A percentile compares a stretch with the other conserved stretches of the same genome.
Evolutionary conservation across 2,329 filamentous ascomycete species (phyloP).

Genomic region (Stagonosporopsis rhizophila): DNA sequence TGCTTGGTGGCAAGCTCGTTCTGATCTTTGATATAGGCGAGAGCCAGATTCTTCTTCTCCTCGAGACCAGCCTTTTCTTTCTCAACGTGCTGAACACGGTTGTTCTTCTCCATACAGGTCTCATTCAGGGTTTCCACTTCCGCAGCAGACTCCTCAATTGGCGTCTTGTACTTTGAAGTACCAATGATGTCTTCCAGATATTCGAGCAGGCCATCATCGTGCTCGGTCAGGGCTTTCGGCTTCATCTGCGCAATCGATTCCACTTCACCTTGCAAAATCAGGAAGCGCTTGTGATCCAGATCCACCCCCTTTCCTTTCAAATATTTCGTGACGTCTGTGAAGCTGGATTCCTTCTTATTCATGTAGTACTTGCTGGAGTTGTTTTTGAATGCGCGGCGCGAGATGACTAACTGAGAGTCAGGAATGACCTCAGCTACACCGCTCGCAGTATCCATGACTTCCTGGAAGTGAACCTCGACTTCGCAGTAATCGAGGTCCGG

Average conservation of each 20-base stretch:
- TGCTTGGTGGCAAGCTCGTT: conserved; percentile 92
- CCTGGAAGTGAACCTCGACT: conserved; percentile 94
- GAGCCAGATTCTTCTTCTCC: conserved; percentile 94
- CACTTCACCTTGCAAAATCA: conserved; percentile 96
- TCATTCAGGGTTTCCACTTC: conserved; percentile 95
- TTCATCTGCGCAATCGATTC: conserved; percentile 99
- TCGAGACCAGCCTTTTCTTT: conserved; percentile 94
- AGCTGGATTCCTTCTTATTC: conserved; percentile 86
- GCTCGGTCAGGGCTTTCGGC: conserved; percentile 90
- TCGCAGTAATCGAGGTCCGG: conserved; percentile 90
- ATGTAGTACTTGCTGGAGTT: conserved; percentile 99
- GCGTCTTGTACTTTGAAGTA: conserved; percentile 96
- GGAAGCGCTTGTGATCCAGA: conserved; percentile 95
- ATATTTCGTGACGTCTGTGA: conserved; percentile 87
- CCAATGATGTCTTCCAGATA: conserved; percentile 99
- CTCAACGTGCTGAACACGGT: conserved; percentile 94
- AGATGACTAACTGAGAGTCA: conserved; percentile 84
- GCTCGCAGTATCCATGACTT: conserved; percentile 85
- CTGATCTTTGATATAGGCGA: conserved; percentile 88
- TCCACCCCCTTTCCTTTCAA: conserved; percentile 90
- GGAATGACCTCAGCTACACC: conserved; percentile 80
- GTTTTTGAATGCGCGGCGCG: conserved; percentile 93
- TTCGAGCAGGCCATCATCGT: conserved; percentile 94
- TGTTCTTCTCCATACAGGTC: conserved; percentile 92
- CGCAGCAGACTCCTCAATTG: conserved; percentile 90